A percentile compares a stretch with the other conserved stretches of the same genome.
These are phyloP conservation scores for Termitomyces sp. DNA, from an alignment of 768 basidiomycete genomes.

Conservation along the genomic window DNA sequence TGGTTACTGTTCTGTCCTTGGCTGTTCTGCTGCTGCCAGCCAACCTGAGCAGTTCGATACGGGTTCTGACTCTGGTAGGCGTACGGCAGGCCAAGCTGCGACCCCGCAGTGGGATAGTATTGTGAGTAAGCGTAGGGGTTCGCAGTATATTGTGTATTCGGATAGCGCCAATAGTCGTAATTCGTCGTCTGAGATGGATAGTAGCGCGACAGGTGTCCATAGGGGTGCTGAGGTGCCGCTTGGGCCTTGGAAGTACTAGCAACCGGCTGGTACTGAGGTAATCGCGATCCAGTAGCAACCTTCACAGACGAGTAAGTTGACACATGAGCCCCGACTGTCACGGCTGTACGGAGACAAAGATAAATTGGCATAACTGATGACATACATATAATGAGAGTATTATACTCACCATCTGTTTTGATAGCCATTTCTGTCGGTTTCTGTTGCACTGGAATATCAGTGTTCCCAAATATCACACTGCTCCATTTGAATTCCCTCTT, in stretches of 20 bases:
- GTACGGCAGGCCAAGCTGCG: conserved; percentile 20
- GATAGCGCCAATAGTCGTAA: conserved; percentile 34
- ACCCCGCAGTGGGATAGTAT: conserved; percentile 19
- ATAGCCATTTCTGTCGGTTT: conserved; percentile 54
- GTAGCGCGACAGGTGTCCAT: conserved; percentile 13
- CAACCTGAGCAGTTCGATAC: conserved; percentile 18
- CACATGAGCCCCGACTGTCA: conserved; percentile 19
- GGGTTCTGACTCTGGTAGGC: conserved; percentile 16
- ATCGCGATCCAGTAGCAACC: conserved; percentile 17
- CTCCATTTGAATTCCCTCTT: conserved; percentile 83
- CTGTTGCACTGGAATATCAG: conserved; percentile 64
- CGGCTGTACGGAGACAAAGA: conserved; percentile 13
- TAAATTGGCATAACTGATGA: background rate
- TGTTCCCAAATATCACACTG: conserved; percentile 71
- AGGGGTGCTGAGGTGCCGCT: conserved; percentile 9
- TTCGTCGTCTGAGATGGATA: conserved; percentile 19
- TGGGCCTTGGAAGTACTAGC: conserved; percentile 4
- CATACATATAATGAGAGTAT: background rate
- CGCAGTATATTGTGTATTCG: conserved; percentile 16
- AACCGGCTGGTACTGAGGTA: conserved; percentile 8
- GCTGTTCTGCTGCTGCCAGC: conserved; percentile 32
- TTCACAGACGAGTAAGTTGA: conserved; percentile 25
- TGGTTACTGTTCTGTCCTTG: conserved; percentile 17
- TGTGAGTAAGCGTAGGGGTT: conserved; percentile 22
- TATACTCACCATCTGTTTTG: conserved; percentile 41